Percentiles rank a stretch among this genome's conserved stretches.
These are phyloP conservation scores for Trypanosoma mega DNA, from an alignment of 208 protist genomes.

Conservation along the genomic window DNA sequence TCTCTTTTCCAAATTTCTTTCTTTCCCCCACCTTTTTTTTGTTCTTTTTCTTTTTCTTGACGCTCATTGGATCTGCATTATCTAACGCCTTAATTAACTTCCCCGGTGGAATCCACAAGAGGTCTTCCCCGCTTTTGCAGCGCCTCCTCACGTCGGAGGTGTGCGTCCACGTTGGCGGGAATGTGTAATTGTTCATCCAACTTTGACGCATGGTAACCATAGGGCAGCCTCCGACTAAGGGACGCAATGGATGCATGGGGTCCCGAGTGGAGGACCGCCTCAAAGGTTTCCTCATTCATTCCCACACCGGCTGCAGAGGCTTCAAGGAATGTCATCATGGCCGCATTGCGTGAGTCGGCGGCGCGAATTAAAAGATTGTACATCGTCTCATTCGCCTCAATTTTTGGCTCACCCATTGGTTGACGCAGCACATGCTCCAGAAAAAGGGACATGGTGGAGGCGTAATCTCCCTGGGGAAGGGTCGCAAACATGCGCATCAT, in stretches of 20 bases:
- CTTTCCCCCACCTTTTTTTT: no score
- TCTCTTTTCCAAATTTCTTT: no score
- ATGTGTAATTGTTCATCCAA: constrained; percentile 78
- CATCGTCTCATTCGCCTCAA: constrained; percentile 41
- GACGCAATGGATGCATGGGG: constrained; percentile 41
- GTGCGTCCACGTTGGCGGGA: constrained; percentile 74
- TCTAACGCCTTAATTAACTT: constrained; percentile 27
- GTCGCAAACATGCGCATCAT: constrained; percentile 90
- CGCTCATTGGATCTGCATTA: background rate
- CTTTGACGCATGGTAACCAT: constrained; percentile 69
- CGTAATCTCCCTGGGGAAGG: constrained; percentile 61
- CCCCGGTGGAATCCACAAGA: constrained; percentile 74
- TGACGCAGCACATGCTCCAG: constrained; percentile 62
- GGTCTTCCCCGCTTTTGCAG: constrained; percentile 65
- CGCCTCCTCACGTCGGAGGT: constrained; percentile 81
- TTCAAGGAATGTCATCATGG: constrained; percentile 88
- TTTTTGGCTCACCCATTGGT: constrained; percentile 44
- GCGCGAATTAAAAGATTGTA: constrained; percentile 73
- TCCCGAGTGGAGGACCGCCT: constrained; percentile 49
- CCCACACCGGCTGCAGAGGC: constrained; percentile 63
- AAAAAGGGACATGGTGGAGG: constrained; percentile 64
- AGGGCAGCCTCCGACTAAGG: constrained; percentile 71
- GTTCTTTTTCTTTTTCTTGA: background rate
- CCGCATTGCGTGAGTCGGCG: constrained; percentile 74
- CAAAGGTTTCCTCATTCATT: constrained; percentile 65